Evolutionary conservation across 23 red algal species (phyloP).

Genomic region (Gracilariopsis chorda): DNA sequence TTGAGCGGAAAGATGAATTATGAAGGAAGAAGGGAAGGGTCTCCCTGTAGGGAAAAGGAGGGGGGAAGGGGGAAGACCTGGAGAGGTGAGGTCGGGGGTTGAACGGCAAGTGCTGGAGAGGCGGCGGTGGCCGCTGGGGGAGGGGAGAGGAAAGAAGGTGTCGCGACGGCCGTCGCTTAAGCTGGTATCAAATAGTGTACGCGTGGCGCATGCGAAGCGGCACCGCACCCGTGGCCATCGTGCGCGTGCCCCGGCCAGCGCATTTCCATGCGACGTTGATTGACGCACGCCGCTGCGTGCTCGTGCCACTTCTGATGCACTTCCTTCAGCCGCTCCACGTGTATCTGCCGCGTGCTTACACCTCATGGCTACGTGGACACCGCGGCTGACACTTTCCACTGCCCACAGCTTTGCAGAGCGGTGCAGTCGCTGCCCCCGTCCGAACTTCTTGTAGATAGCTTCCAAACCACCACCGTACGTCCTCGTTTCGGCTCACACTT

Average conservation of each 20-base stretch:
- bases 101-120: background rate
- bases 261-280: background rate
- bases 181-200: conserved; percentile 2
- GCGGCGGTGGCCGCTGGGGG: background rate
- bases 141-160: background rate
- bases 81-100: background rate
- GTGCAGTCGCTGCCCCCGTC: no score
- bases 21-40: background rate
- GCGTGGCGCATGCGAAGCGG: background rate
- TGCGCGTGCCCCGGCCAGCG: background rate
- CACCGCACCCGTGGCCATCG: background rate
- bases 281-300: background rate
- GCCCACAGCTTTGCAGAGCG: no score
- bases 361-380: background rate
- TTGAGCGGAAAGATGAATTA: background rate
- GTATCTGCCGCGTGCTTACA: background rate
- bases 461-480: no score
- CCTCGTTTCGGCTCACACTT: no score
- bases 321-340: no score
- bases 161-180: background rate
- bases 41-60: background rate
- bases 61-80: background rate
- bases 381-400: background rate
- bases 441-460: no score
- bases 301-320: background rate